Evolutionary conservation across 2,329 filamentous ascomycete genomes (phyloP).

Genomic region (Leptographium lundbergii): DNA sequence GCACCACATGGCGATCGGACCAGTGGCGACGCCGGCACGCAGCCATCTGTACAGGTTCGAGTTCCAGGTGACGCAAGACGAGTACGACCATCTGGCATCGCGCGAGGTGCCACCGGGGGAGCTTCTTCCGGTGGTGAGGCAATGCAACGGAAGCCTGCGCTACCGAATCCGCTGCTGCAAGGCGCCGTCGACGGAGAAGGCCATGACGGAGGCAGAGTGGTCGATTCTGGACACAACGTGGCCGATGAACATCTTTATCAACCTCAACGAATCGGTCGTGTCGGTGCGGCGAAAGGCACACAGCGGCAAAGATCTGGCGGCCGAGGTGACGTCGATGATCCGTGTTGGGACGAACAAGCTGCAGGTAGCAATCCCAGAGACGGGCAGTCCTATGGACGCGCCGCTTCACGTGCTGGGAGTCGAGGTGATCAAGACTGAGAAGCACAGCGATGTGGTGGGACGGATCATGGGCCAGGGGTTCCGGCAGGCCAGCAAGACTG

Average conservation of each 20-base stretch:
- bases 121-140: conserved; percentile 24
- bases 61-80: conserved; percentile 31
- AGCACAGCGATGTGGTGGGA: conserved; percentile 29
- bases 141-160: conserved; percentile 40
- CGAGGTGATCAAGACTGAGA: conserved; percentile 51
- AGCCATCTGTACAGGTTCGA: conserved; percentile 27
- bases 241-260: conserved; percentile 58
- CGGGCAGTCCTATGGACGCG: conserved; percentile 5
- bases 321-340: conserved; percentile 57
- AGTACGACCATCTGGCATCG: conserved; percentile 23
- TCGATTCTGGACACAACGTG: conserved; percentile 50
- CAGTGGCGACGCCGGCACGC: conserved; percentile 23
- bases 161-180: conserved; percentile 58
- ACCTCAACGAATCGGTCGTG: conserved; percentile 50
- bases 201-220: conserved; percentile 42
- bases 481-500: conserved; percentile 34
- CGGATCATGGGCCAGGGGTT: conserved; percentile 23
- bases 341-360: conserved; percentile 48
- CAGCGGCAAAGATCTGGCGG: conserved; percentile 61
- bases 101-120: conserved; percentile 17
- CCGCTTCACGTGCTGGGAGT: conserved; percentile 44
- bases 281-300: conserved; percentile 54
- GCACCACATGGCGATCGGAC: conserved; percentile 34
- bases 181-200: conserved; percentile 6
- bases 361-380: conserved; percentile 31